These are phyloP conservation scores for Clarireedia sp. DNA, from an alignment of 2,329 filamentous ascomycete species.

Conservation along the genomic window DNA sequence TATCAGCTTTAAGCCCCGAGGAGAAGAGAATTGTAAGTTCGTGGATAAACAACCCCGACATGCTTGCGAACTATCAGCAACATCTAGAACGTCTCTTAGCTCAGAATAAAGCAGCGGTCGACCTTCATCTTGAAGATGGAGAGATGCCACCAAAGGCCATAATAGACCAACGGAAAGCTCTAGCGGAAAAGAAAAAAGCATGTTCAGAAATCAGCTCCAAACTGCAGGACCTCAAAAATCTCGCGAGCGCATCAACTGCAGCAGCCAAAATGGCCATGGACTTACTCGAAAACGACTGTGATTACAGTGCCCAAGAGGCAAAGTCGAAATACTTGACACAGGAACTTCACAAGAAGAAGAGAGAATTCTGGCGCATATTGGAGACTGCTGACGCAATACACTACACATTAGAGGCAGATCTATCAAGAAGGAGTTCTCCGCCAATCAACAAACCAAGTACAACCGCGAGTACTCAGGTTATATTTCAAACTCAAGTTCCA, in stretches of 20 bases:
- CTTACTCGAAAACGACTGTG: slow-evolving; percentile 16
- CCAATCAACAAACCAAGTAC: slow-evolving; percentile 17
- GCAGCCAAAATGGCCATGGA: background rate
- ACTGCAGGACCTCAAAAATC: background rate
- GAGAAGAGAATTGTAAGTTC: slow-evolving; percentile 23
- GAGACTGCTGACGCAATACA: slow-evolving; percentile 24
- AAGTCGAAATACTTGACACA: slow-evolving; percentile 14
- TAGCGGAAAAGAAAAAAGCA: slow-evolving; percentile 21
- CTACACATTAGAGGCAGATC: slow-evolving; percentile 21
- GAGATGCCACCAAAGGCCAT: slow-evolving; percentile 17
- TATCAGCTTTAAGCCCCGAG: slow-evolving; percentile 16
- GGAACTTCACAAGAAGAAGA: slow-evolving; percentile 22
- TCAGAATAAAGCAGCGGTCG: slow-evolving; percentile 17
- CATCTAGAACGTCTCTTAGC: slow-evolving; percentile 15
- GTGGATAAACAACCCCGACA: slow-evolving; percentile 18
- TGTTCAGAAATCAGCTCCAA: slow-evolving; percentile 11
- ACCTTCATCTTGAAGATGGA: slow-evolving; percentile 20
- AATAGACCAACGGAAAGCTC: slow-evolving; percentile 18
- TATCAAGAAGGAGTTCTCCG: slow-evolving; percentile 6
- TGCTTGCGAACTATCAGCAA: slow-evolving; percentile 17
- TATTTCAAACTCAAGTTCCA: slow-evolving; percentile 22
- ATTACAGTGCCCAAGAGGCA: slow-evolving; percentile 19
- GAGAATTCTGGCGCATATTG: slow-evolving; percentile 20
- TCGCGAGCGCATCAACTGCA: background rate
- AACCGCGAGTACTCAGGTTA: slow-evolving; percentile 23